Evolutionary conservation across 2,329 filamentous ascomycete species (phyloP).

Genomic region (Penicillium sp.): DNA sequence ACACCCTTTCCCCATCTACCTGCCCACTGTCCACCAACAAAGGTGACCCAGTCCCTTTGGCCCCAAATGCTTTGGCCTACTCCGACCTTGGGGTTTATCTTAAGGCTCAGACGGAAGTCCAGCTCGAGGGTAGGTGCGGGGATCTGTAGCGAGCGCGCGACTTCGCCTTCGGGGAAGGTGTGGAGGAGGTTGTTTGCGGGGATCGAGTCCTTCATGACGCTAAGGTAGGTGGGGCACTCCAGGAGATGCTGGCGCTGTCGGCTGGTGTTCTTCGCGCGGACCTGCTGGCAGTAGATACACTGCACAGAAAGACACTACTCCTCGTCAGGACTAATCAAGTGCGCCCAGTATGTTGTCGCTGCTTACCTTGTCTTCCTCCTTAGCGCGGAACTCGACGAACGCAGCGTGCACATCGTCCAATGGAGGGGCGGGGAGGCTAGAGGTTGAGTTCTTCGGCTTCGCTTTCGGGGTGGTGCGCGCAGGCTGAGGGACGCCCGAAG

Average conservation of each 20-base stretch:
- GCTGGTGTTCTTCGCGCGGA: slow-evolving; percentile 57
- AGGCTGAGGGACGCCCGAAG: slow-evolving; percentile 36
- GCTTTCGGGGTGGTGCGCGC: slow-evolving; percentile 45
- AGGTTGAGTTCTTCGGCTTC: slow-evolving; percentile 42
- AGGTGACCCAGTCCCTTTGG: slow-evolving; percentile 57
- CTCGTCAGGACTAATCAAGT: background rate
- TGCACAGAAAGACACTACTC: slow-evolving; percentile 53
- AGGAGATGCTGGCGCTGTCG: slow-evolving; percentile 55
- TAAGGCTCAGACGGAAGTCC: slow-evolving; percentile 59
- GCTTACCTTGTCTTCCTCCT: slow-evolving; percentile 52
- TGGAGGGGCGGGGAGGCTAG: slow-evolving; percentile 51
- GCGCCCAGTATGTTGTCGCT: background rate
- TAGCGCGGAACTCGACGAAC: slow-evolving; percentile 54
- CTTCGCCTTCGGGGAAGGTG: slow-evolving; percentile 55
- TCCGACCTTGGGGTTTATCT: slow-evolving; percentile 56
- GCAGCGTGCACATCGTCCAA: slow-evolving; percentile 56
- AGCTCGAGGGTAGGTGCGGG: slow-evolving; percentile 55
- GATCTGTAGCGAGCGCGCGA: slow-evolving; percentile 53
- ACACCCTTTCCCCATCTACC: slow-evolving; percentile 59
- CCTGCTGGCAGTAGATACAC: slow-evolving; percentile 57
- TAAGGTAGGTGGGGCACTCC: slow-evolving; percentile 56
- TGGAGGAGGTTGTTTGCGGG: slow-evolving; percentile 57
- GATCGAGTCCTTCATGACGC: slow-evolving; percentile 58
- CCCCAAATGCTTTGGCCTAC: slow-evolving; percentile 55
- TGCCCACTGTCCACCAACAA: slow-evolving; percentile 57